Percentiles rank a stretch among this genome's conserved stretches.
Evolutionary conservation across 768 basidiomycete genomes (phyloP).

Genomic region (Amyloporia xantha): DNA sequence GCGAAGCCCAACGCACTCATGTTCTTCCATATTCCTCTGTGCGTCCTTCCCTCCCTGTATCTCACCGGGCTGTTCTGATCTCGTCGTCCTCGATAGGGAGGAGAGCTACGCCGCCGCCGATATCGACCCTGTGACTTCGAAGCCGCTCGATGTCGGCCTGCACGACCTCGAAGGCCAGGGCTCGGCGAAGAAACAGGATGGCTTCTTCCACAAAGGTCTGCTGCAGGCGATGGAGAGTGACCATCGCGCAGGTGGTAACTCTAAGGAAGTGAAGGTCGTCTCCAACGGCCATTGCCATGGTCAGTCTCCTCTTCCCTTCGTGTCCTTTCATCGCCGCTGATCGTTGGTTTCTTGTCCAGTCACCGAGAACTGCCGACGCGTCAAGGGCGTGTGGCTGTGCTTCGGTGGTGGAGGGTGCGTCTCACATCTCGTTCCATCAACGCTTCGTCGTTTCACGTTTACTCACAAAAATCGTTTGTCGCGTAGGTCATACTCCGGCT

Average conservation of each 20-base stretch:
- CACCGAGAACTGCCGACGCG: conserved; percentile 82
- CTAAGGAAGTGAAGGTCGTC: conserved; percentile 78
- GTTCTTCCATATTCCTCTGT: conserved; percentile 98
- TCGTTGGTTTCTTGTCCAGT: conserved; percentile 34
- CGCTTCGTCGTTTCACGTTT: not conserved
- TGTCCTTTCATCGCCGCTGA: conserved; percentile 12
- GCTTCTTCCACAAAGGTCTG: conserved; percentile 81
- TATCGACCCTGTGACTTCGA: conserved; percentile 49
- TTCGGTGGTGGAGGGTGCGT: conserved; percentile 81
- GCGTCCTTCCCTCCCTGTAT: conserved; percentile 21
- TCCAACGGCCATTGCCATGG: conserved; percentile 90
- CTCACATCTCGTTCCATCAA: not conserved
- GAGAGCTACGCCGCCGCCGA: conserved; percentile 75
- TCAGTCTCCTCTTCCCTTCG: conserved; percentile 27
- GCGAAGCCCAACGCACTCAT: conserved; percentile 94
- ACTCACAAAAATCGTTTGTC: conserved; percentile 6
- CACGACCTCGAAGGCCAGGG: conserved; percentile 54
- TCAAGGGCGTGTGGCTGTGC: conserved; percentile 86
- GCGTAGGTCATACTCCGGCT: conserved; percentile 72
- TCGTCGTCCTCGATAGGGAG: conserved; percentile 36
- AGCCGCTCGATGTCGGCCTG: conserved; percentile 63
- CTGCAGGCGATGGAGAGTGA: conserved; percentile 67
- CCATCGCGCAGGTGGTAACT: conserved; percentile 39
- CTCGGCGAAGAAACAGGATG: conserved; percentile 62
- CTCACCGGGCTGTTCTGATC: not conserved